These are phyloP conservation scores for Trichoderma endophyticum DNA, from an alignment of 2,329 filamentous ascomycete species.

Conservation along the genomic window DNA sequence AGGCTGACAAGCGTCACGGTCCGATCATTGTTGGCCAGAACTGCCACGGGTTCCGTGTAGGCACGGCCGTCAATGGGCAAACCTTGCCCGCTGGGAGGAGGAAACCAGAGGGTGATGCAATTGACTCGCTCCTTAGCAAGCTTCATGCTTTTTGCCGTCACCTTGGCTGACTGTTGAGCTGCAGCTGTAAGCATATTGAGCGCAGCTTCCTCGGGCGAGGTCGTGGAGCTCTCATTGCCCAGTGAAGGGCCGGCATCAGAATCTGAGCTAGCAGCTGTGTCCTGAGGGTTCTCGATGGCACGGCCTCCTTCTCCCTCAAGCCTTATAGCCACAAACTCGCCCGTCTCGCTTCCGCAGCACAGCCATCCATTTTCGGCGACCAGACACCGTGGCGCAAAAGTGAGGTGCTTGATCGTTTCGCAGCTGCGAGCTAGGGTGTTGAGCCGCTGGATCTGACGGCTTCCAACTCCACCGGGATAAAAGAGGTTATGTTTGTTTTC, in stretches of 20 bases:
- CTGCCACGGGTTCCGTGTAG: slow-evolving; percentile 58
- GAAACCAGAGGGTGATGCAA: slow-evolving; percentile 63
- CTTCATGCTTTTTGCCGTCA: slow-evolving; percentile 49
- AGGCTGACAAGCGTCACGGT: slow-evolving; percentile 83
- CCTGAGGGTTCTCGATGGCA: slow-evolving; percentile 21
- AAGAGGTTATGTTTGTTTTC: slow-evolving; percentile 75
- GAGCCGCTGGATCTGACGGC: slow-evolving; percentile 62
- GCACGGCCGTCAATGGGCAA: slow-evolving; percentile 25
- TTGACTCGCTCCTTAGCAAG: slow-evolving; percentile 62
- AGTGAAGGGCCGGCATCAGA: slow-evolving; percentile 18
- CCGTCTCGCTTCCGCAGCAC: slow-evolving; percentile 83
- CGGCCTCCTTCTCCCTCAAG: slow-evolving; percentile 44
- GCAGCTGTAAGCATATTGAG: slow-evolving; percentile 10
- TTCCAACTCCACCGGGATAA: slow-evolving; percentile 73
- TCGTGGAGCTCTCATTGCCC: not conserved
- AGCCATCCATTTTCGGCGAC: slow-evolving; percentile 85
- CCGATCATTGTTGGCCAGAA: slow-evolving; percentile 87
- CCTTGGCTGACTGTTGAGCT: slow-evolving; percentile 37
- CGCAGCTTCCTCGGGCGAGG: slow-evolving; percentile 8
- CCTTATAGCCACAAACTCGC: slow-evolving; percentile 79
- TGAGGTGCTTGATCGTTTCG: slow-evolving; percentile 68
- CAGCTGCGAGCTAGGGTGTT: slow-evolving; percentile 67
- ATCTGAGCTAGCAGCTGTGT: slow-evolving; percentile 33
- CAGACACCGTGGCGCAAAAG: slow-evolving; percentile 77
- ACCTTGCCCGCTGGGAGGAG: slow-evolving; percentile 36